These are phyloP conservation scores for Flueggea neowawraea DNA, from an alignment of 441 rosid genomes.

Conservation along the genomic window DNA sequence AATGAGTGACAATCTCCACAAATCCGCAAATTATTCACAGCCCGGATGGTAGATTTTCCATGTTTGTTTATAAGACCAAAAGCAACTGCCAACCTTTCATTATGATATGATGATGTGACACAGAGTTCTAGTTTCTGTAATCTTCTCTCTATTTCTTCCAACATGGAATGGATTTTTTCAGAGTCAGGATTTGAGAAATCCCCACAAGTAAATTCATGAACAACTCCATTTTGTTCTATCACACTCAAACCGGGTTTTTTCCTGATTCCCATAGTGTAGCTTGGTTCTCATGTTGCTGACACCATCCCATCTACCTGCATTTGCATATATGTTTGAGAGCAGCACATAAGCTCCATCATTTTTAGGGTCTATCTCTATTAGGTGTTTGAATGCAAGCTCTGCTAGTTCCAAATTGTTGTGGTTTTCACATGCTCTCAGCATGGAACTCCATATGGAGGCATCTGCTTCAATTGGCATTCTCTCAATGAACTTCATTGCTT, in stretches of 20 bases:
- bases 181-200: slow-evolving; percentile 1
- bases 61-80: slow-evolving; percentile 6
- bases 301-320: slow-evolving; percentile 13
- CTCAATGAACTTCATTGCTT: slow-evolving; percentile 15
- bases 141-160: slow-evolving; percentile 10
- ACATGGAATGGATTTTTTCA: slow-evolving; percentile 1
- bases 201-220: slow-evolving; percentile 11
- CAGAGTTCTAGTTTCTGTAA: neutral
- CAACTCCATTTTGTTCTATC: slow-evolving; percentile 9
- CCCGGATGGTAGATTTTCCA: slow-evolving; percentile 7
- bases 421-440: slow-evolving; percentile 15
- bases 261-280: slow-evolving; percentile 2
- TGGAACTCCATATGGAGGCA: slow-evolving; percentile 16
- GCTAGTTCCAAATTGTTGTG: slow-evolving; percentile 13
- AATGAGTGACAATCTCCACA: slow-evolving; percentile 13
- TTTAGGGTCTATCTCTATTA: slow-evolving; percentile 11
- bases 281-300: slow-evolving; percentile 3
- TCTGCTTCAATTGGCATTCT: slow-evolving; percentile 18
- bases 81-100: slow-evolving; percentile 13
- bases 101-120: neutral
- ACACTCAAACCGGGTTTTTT: slow-evolving; percentile 10
- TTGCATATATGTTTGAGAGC: slow-evolving; percentile 7
- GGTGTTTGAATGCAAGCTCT: slow-evolving; percentile 12
- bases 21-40: slow-evolving; percentile 10
- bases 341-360: slow-evolving; percentile 11